Percentiles rank a stretch among this genome's conserved stretches.
Conservation (phyloP, 78 protist genomes). For the Emiliania huxleyi region DNA sequence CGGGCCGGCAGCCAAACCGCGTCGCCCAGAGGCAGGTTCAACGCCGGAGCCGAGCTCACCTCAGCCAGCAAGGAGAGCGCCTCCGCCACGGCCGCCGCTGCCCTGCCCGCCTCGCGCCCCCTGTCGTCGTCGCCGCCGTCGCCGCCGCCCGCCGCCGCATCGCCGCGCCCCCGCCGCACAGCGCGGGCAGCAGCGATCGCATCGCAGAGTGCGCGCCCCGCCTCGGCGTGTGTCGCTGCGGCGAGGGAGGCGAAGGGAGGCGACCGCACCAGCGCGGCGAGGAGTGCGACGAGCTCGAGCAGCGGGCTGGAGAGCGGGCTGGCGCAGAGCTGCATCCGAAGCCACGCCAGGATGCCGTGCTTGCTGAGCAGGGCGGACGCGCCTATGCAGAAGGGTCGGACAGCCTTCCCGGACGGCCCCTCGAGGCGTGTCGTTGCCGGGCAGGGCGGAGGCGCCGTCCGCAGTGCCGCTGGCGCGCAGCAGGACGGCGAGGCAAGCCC, state of each 20-base stretch:
- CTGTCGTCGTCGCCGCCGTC: neutral
- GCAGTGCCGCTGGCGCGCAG: neutral
- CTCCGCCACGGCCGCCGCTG: neutral
- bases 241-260: neutral
- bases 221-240: neutral
- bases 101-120: neutral
- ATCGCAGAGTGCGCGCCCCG: neutral
- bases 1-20: too few species aligned
- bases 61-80: too few species aligned
- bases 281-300: neutral
- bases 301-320: neutral
- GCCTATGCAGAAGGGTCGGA: too few species aligned
- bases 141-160: too few species aligned
- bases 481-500: neutral
- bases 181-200: neutral
- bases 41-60: too few species aligned
- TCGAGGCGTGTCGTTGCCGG: neutral
- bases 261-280: neutral
- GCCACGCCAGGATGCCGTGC: neutral
- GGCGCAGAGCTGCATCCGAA: neutral
- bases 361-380: neutral
- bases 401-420: too few species aligned
- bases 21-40: too few species aligned
- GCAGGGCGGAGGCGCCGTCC: neutral
- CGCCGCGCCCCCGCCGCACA: too few species aligned